Evolutionary conservation across 176 grass and related monocot species (phyloP).

Genomic region (bread wheat (Triticum aestivum)): DNA sequence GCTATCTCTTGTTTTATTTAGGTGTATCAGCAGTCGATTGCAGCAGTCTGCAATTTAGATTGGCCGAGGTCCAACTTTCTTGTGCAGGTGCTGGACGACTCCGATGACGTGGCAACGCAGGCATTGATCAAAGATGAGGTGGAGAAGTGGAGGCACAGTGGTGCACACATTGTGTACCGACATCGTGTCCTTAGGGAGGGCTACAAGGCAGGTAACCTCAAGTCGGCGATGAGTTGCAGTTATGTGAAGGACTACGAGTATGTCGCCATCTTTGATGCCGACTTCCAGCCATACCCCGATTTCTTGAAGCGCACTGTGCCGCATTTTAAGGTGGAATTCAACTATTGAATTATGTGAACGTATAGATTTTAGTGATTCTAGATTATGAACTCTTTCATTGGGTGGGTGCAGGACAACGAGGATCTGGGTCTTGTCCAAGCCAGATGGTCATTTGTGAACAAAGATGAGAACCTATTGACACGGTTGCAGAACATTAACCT

Average conservation of each 20-base stretch:
- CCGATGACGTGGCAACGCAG: conserved; percentile 59
- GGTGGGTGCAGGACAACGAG: conserved; percentile 60
- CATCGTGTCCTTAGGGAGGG: conserved; percentile 72
- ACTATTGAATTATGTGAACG: neutral
- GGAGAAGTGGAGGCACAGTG: conserved; percentile 66
- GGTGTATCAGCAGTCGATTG: conserved; percentile 90
- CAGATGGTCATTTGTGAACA: conserved; percentile 93
- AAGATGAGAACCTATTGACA: conserved; percentile 88
- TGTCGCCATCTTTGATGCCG: conserved; percentile 87
- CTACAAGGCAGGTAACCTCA: conserved; percentile 94
- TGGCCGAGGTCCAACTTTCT: conserved; percentile 83
- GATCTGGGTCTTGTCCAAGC: conserved; percentile 78
- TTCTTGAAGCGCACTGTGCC: conserved; percentile 78
- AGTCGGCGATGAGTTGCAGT: conserved; percentile 76
- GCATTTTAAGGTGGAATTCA: conserved; percentile 73
- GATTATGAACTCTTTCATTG: neutral
- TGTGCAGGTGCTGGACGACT: conserved; percentile 91
- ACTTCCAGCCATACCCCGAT: conserved; percentile 82
- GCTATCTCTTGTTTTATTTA: conserved; percentile 13
- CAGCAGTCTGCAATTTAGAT: conserved; percentile 75
- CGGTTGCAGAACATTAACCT: conserved; percentile 90
- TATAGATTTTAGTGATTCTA: neutral
- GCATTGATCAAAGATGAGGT: conserved; percentile 79
- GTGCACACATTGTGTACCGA: conserved; percentile 61
- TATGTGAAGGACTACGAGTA: conserved; percentile 88